Conservation (phyloP, 2,329 filamentous ascomycete genomes). For the Claviceps maximensis region DNA sequence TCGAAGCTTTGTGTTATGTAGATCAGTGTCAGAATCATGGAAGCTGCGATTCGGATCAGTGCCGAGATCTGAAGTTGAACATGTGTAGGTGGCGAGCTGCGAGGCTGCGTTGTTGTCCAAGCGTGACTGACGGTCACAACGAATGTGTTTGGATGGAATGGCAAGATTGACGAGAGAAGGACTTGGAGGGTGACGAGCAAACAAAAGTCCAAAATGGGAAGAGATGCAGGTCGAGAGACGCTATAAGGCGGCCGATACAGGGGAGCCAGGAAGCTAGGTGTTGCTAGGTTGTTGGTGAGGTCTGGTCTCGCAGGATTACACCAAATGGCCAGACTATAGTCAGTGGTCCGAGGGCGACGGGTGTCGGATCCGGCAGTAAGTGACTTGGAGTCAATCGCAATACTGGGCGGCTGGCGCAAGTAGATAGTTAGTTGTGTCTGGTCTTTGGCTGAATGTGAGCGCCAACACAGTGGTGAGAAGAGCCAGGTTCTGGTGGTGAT, state of each 20-base stretch:
- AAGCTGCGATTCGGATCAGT: conserved; percentile 20
- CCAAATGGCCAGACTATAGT: not conserved
- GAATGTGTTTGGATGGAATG: not conserved
- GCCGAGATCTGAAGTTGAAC: not conserved
- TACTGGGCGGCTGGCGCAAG: not conserved
- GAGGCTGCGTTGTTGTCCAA: no score
- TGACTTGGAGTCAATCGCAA: not conserved
- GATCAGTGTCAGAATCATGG: conserved; percentile 37
- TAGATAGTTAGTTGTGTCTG: not conserved
- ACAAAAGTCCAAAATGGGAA: not conserved
- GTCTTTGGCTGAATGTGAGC: not conserved
- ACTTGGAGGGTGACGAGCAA: not conserved
- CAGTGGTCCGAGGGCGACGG: not conserved
- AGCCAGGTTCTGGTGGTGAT: not conserved
- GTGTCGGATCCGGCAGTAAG: not conserved
- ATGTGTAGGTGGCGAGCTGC: not conserved
- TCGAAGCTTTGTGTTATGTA: conserved; percentile 29
- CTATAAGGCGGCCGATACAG: not conserved
- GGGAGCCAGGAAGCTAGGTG: not conserved
- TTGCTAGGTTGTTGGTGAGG: not conserved
- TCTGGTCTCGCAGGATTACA: not conserved
- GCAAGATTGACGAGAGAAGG: no score
- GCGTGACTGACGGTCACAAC: not conserved
- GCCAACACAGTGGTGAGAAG: not conserved
- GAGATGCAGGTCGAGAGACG: not conserved